phyloP scores from a whole-genome alignment of 495 filamentous ascomycete species.

The Hypoxylon cercidicola region DNA sequence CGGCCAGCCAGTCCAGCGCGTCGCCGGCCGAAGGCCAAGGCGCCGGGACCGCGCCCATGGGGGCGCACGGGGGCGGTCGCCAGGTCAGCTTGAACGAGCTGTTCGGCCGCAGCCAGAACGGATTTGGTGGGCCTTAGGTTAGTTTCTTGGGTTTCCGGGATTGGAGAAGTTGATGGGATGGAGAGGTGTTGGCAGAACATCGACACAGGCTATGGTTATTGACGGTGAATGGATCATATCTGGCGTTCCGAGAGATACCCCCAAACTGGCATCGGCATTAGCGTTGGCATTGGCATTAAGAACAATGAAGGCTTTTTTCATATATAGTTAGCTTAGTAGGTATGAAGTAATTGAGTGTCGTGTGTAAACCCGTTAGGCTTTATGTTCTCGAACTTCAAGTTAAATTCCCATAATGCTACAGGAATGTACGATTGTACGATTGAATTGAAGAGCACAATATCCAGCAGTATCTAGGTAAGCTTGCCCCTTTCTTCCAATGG shows the following conservation, averaged over 20 bases:
- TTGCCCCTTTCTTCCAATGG: too few relatives aligned
- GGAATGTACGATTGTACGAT: too few relatives aligned
- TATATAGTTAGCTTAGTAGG: too few relatives aligned
- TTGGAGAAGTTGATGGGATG: too few relatives aligned
- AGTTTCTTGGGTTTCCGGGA: not conserved
- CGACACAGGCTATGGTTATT: not conserved
- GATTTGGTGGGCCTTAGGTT: conserved; percentile 1
- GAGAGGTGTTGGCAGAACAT: not conserved
- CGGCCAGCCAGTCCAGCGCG: not conserved
- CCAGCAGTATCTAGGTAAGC: too few relatives aligned
- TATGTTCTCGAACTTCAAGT: too few relatives aligned
- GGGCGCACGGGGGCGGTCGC: conserved; percentile 30
- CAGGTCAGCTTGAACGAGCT: conserved; percentile 43
- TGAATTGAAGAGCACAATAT: too few relatives aligned
- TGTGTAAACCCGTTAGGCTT: too few relatives aligned
- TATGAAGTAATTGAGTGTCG: too few relatives aligned
- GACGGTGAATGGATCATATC: not conserved
- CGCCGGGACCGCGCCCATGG: conserved; percentile 4
- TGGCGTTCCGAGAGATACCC: not conserved
- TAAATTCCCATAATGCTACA: too few relatives aligned
- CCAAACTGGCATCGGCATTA: not conserved
- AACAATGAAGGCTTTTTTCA: too few relatives aligned
- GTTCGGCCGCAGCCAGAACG: conserved; percentile 31
- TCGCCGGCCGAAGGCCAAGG: conserved; percentile 6
- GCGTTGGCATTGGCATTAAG: not conserved